A percentile compares a stretch with the other conserved stretches of the same genome.
Evolutionary conservation across 176 grass and related monocot genomes (phyloP).

Genomic region (Avena insularis): DNA sequence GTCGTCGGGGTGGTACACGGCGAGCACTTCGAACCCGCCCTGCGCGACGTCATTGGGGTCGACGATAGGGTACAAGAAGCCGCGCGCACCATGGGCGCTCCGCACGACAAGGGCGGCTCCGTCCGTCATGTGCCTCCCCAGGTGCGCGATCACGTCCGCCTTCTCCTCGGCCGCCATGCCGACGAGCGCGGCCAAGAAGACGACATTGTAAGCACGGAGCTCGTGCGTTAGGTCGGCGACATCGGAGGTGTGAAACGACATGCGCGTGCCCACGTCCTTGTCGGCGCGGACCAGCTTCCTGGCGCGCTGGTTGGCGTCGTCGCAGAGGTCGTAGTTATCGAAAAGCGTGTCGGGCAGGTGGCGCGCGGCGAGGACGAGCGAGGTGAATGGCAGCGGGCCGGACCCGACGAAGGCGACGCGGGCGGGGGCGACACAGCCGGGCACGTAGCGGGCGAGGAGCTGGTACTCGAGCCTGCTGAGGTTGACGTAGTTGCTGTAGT

Average conservation of each 20-base stretch:
- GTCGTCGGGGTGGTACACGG: constrained; percentile 10
- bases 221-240: neutral
- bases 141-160: neutral
- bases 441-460: constrained; percentile 53
- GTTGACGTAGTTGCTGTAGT: constrained; percentile 82
- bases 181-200: neutral
- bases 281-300: constrained; percentile 3
- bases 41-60: neutral
- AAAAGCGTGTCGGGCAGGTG: neutral
- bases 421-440: neutral
- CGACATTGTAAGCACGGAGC: neutral
- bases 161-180: neutral
- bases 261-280: neutral
- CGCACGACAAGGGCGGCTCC: neutral
- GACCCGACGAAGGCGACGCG: neutral
- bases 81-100: neutral
- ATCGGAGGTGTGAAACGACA: neutral
- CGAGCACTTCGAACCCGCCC: neutral
- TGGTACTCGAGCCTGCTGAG: constrained; percentile 78
- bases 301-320: neutral
- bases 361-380: neutral
- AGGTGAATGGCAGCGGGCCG: neutral
- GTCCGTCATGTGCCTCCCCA: neutral
- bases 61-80: neutral
- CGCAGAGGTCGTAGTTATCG: neutral